Base-by-base conservation (phyloP, 1,284 basidiomycete species). In the Ganoderma meredithae region DNA sequence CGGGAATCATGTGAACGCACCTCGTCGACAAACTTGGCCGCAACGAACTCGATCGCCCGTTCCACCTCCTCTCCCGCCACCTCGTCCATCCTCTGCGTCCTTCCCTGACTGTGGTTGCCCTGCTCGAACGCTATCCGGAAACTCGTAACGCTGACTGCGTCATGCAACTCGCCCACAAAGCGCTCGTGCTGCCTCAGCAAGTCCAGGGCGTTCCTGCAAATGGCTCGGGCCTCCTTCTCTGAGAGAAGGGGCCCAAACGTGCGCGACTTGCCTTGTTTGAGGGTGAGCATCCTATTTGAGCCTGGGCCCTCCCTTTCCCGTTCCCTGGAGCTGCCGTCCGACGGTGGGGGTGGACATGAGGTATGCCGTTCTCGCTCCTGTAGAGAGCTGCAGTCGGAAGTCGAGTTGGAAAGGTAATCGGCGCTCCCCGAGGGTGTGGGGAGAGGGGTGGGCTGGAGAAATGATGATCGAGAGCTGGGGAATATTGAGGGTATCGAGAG, bases 181-280 rank as follows among this genome's bases (percentile, higher is more conserved):
- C 83, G 82, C 74, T 93, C 89, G 73, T 96, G 95, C 41, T 95
- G 82, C 36, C 84, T 82, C 64, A 96, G 84, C n/a, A 97, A 83
- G 12, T 91, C 87, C 65, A 86, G 85, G 1, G 91, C 88, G 79
- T 96, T 96, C 59, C 95, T 86, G 33, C 87, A 86, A 66, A 96
- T 78, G 5, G 82, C 69, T 47, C 86, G 85, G 31, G 91, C 77
- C 74, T 91, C 90, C 15, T 76, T 75, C 58, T 87, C 82, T 8
- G 84, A 83, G 70, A 92, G 85, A 1, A 91, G 10, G 6, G 70
- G 63, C 0, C 60, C 67, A 15, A 77, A 73, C 9, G 77, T 71
- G 66, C 72, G 69, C 68, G 83, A 78, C 67, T 80, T 78, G 40
- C 82, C 81, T 70, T 82, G 83, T 44, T 73, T 69, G 53, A 53